A percentile compares a stretch with the other conserved stretches of the same genome.
Conservation (phyloP, 208 protist genomes). For the Leishmania turanica region DNA sequence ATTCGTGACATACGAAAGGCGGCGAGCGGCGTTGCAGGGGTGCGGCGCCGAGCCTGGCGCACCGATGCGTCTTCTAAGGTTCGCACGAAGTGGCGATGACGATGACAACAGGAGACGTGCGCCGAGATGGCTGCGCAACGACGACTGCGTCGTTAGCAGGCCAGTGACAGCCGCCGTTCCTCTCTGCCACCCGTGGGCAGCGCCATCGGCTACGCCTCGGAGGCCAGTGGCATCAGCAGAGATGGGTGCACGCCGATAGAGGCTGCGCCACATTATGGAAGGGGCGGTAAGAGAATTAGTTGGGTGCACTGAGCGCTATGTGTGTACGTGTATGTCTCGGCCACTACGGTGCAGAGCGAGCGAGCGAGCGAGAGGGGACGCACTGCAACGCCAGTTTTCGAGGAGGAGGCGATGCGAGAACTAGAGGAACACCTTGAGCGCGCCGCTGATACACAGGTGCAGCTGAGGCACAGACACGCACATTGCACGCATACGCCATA, state of each 20-base stretch:
- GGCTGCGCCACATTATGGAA: not conserved
- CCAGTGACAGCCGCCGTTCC: not conserved
- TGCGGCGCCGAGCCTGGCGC: not conserved
- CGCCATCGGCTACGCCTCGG: not conserved
- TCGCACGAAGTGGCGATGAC: not conserved
- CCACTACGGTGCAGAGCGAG: not conserved
- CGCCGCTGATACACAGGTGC: no score
- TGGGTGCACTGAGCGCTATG: not conserved
- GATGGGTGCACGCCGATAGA: not conserved
- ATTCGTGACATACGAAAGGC: conserved; percentile 48
- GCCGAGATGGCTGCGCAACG: not conserved
- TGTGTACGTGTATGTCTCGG: not conserved
- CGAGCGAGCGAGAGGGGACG: not conserved
- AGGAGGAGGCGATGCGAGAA: not conserved
- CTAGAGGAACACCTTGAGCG: not conserved
- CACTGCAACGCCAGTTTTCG: not conserved
- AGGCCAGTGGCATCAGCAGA: not conserved
- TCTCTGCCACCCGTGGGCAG: conserved; percentile 1
- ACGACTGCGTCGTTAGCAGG: not conserved
- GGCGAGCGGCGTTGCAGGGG: not conserved
- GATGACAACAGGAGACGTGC: not conserved
- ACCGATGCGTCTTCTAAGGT: not conserved
- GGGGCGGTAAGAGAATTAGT: not conserved
- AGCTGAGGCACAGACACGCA: not conserved
- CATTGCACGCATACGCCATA: not conserved